These are phyloP conservation scores for Quercus ilex DNA, from an alignment of 306 rosid genomes.

Conservation along the genomic window DNA sequence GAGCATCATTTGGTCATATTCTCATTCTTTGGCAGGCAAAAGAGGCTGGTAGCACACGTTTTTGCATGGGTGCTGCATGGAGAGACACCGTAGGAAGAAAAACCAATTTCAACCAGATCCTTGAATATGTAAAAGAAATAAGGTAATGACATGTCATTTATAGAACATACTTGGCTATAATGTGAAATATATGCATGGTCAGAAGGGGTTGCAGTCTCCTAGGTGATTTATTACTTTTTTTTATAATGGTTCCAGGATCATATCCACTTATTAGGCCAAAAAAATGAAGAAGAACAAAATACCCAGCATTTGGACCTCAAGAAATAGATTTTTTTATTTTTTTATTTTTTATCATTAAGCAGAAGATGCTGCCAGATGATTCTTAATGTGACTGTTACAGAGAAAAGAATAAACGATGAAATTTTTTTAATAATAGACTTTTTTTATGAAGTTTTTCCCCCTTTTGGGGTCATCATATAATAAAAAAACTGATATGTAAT, in stretches of 20 bases:
- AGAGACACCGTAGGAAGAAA: constrained; percentile 92
- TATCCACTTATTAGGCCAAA: not conserved
- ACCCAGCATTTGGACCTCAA: not conserved
- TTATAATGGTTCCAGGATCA: not conserved
- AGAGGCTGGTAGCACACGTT: constrained; percentile 98
- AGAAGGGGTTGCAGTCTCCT: not conserved
- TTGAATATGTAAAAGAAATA: constrained; percentile 81
- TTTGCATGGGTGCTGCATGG: constrained; percentile 99
- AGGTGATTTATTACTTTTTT: not conserved
- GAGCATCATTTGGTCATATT: constrained; percentile 7
- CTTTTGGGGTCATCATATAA: too few relatives aligned
- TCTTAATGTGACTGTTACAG: too few relatives aligned
- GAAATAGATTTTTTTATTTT: not conserved
- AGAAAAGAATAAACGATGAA: too few relatives aligned
- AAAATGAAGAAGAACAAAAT: not conserved
- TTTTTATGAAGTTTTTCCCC: too few relatives aligned
- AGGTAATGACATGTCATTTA: constrained; percentile 44
- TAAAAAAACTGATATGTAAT: too few relatives aligned
- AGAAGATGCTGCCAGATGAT: not conserved
- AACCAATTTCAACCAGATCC: constrained; percentile 86
- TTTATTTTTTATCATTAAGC: not conserved
- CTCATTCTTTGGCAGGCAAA: constrained; percentile 66
- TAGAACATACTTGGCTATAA: not conserved
- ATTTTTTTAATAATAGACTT: too few relatives aligned
- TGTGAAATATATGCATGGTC: not conserved